phyloP scores from a whole-genome alignment of 306 rosid species.

The Dryas octopetala region DNA sequence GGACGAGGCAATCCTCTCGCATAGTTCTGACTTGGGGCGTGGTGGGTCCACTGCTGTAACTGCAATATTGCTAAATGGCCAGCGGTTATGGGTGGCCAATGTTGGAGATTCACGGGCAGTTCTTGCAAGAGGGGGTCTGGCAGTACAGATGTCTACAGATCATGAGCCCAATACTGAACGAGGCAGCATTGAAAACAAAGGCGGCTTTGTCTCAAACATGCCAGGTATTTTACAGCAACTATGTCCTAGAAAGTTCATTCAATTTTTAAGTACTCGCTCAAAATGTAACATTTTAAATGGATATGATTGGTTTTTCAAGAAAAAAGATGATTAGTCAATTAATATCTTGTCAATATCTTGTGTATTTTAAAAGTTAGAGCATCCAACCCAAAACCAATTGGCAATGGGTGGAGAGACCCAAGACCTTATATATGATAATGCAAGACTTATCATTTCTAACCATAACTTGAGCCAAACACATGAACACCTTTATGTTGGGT shows the following conservation, averaged over 20 bases:
- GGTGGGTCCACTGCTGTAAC: slow-evolving; percentile 99
- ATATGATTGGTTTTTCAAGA: neutral
- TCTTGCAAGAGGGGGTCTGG: slow-evolving; percentile 74
- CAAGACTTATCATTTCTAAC: too few species aligned
- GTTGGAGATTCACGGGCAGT: slow-evolving; percentile 98
- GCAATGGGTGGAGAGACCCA: too few species aligned
- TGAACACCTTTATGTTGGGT: too few species aligned
- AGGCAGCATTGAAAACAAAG: slow-evolving; percentile 75
- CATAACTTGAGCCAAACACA: too few species aligned
- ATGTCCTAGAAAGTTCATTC: slow-evolving; percentile 8
- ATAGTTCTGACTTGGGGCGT: slow-evolving; percentile 87
- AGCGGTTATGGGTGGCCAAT: slow-evolving; percentile 69
- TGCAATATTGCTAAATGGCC: slow-evolving; percentile 75
- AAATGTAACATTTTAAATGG: neutral
- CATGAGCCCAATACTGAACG: slow-evolving; percentile 88
- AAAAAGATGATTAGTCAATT: neutral
- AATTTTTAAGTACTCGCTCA: neutral
- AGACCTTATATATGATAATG: too few species aligned
- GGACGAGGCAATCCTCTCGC: slow-evolving; percentile 83
- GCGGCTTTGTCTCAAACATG: slow-evolving; percentile 97
- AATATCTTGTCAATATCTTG: neutral
- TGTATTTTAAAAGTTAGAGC: neutral
- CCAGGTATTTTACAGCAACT: slow-evolving; percentile 59
- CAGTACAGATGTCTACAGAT: slow-evolving; percentile 76
- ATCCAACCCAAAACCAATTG: too few species aligned